Conservation (phyloP, 257 asterid species). For the Penstemon eatonii region DNA sequence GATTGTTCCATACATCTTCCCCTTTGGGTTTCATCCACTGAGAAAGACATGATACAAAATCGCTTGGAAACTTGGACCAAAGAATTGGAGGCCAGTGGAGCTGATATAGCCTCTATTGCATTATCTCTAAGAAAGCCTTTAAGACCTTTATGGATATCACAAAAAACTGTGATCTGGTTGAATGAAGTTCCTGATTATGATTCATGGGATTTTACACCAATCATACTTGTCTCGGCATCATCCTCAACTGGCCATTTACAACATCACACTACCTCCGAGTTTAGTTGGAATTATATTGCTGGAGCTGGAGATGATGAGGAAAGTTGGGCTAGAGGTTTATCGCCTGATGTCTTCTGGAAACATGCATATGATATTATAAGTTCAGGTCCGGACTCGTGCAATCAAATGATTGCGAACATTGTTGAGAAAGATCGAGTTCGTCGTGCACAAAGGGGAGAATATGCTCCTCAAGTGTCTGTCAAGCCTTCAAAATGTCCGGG, state of each 20-base stretch:
- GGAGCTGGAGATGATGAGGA: conserved; percentile 99
- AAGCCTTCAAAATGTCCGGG: conserved; percentile 44
- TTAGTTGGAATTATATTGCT: conserved; percentile 95
- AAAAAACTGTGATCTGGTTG: conserved; percentile 88
- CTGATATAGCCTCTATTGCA: conserved; percentile 75
- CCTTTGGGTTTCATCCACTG: conserved; percentile 87
- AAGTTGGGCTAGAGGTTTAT: conserved; percentile 92
- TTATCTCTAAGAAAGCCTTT: conserved; percentile 61
- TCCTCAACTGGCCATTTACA: conserved; percentile 49
- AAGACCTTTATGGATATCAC: conserved; percentile 94
- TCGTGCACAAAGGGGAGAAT: conserved; percentile 70
- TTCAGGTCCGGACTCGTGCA: conserved; percentile 77
- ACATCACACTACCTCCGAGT: conserved; percentile 72
- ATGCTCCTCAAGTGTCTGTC: conserved; percentile 67
- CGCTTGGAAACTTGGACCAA: conserved; percentile 70
- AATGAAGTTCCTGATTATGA: conserved; percentile 91
- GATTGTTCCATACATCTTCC: conserved; percentile 95
- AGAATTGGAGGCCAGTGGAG: conserved; percentile 83
- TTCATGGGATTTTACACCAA: conserved; percentile 94
- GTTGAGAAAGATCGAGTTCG: conserved; percentile 78
- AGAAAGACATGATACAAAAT: conserved; percentile 59
- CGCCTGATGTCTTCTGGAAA: conserved; percentile 82
- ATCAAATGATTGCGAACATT: conserved; percentile 72
- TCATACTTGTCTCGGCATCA: conserved; percentile 79
- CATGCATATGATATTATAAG: conserved; percentile 76